Conservation (phyloP, 1,139 yeast genomes). For the Williopsis jadinii region DNA sequence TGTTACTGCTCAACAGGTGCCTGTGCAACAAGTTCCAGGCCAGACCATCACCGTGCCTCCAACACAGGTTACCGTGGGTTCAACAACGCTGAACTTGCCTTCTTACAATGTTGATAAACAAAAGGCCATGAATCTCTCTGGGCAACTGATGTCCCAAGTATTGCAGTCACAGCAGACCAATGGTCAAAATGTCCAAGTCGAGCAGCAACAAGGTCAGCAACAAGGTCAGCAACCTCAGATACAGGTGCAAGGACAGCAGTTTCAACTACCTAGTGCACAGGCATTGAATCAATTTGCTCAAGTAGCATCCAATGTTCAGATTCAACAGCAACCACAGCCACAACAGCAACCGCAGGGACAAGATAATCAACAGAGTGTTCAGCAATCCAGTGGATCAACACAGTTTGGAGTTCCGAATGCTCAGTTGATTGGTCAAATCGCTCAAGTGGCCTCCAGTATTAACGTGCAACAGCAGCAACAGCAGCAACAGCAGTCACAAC, state of each 20-base stretch:
- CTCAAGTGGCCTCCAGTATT: too few species aligned
- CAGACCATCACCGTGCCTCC: slow-evolving; percentile 9
- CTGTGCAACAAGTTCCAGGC: background rate
- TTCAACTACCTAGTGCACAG: too few species aligned
- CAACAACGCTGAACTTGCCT: slow-evolving; percentile 8
- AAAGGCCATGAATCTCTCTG: slow-evolving; percentile 10
- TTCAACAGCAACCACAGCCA: slow-evolving; percentile 2
- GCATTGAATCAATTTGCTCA: too few species aligned
- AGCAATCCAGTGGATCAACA: too few species aligned
- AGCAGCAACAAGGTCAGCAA: slow-evolving; percentile 1
- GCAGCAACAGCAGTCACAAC: slow-evolving; percentile 2
- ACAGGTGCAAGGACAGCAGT: background rate
- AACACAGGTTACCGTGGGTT: slow-evolving; percentile 8
- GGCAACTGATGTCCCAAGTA: slow-evolving; percentile 7
- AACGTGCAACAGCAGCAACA: background rate
- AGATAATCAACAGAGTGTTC: too few species aligned
- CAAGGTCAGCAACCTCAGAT: slow-evolving; percentile 7
- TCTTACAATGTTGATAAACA: slow-evolving; percentile 10
- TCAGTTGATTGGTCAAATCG: too few species aligned
- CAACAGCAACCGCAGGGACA: background rate
- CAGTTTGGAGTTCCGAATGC: too few species aligned
- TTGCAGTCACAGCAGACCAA: slow-evolving; percentile 1
- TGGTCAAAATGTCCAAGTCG: background rate
- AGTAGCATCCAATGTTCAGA: too few species aligned
- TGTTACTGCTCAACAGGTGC: slow-evolving; percentile 5